Base-by-base conservation (phyloP, 1,139 yeast genomes). In the Pichia sp. region DNA sequence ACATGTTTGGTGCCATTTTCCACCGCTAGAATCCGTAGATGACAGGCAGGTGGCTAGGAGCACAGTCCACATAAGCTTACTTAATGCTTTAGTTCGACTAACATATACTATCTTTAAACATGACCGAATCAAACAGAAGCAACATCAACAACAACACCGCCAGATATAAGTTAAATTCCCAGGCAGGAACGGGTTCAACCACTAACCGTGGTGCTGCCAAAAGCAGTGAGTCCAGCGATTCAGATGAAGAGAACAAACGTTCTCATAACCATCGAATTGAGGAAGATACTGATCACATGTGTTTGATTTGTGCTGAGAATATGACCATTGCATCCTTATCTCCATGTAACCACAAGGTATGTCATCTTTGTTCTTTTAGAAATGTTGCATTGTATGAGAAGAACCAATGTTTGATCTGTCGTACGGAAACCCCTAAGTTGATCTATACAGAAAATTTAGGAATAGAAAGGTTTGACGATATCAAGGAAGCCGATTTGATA, bases 221-320 rank as follows among this genome's bases (percentile, higher is more conserved):
- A 21, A 21, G 22, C n/a, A n/a, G n/a, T n/a, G n/a, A n/a, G n/a
- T n/a, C n/a, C n/a, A n/a, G n/a, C 16, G 18, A 14, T 21, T 21
- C 22, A 21, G 10, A 21, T 11, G 11, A 21, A 9, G 22, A 21
- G 22, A 21, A 21, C 11, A 21, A n/a, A 21, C 22, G 22, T 9
- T 21, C 22, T 9, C 11, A 21, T 21, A 21, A 21, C n/a, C n/a
- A n/a, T n/a, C n/a, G n/a, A n/a, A n/a, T n/a, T 13, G 60, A 56
- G 5, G 24, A 31, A 10, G 60, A 58, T 13, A 63, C 60, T 15
- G 45, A 50, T 9, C 74, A 70, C 20, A 58, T 65, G 20, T 88
- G 97, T 64, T 60, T 87, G 27, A 85, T 91, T 39, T 91, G 99
- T 63, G 94, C 97, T 1, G 81, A 84, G 33, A 65, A 63, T 29